phyloP scores from a whole-genome alignment of 1,139 yeast genomes.

The Blastobotrys proliferans region DNA sequence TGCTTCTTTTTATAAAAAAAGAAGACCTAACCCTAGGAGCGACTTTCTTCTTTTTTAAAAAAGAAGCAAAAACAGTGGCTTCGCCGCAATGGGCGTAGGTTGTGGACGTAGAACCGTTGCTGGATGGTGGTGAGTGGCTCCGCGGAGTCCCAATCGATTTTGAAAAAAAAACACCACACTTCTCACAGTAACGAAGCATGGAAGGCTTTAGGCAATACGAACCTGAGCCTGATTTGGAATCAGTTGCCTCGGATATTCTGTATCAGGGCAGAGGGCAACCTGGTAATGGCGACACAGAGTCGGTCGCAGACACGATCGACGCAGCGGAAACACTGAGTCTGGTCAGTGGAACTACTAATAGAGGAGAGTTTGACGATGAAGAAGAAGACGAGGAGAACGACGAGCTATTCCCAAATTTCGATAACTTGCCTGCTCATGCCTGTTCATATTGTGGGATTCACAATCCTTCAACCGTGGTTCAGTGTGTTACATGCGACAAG shows the following conservation, averaged over 20 bases:
- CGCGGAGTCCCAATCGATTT: too few species aligned
- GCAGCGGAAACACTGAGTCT: conserved; percentile 14
- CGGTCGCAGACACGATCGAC: conserved; percentile 9
- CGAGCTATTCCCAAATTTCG: not conserved
- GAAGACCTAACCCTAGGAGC: too few species aligned
- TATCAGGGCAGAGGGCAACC: conserved; percentile 24
- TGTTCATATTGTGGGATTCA: conserved; percentile 70
- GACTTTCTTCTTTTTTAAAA: too few species aligned
- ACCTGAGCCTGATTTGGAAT: conserved; percentile 25
- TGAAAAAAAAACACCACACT: too few species aligned
- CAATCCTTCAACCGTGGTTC: conserved; percentile 60
- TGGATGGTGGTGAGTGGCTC: too few species aligned
- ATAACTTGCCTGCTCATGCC: conserved; percentile 33
- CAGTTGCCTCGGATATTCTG: conserved; percentile 29
- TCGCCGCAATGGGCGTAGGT: too few species aligned
- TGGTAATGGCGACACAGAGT: conserved; percentile 24
- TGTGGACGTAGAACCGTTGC: too few species aligned
- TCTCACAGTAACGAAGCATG: too few species aligned
- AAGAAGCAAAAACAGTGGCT: too few species aligned
- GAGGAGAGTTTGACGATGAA: not conserved
- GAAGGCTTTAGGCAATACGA: conserved; percentile 22
- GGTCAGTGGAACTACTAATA: conserved; percentile 12
- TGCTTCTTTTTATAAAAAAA: too few species aligned
- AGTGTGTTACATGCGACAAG: conserved; percentile 71
- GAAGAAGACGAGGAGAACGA: conserved; percentile 4